Evolutionary conservation across 495 filamentous ascomycete genomes (phyloP), one percentile per base, ranked within the genome.

Genomic region (Neurospora tetraspora): DNA sequence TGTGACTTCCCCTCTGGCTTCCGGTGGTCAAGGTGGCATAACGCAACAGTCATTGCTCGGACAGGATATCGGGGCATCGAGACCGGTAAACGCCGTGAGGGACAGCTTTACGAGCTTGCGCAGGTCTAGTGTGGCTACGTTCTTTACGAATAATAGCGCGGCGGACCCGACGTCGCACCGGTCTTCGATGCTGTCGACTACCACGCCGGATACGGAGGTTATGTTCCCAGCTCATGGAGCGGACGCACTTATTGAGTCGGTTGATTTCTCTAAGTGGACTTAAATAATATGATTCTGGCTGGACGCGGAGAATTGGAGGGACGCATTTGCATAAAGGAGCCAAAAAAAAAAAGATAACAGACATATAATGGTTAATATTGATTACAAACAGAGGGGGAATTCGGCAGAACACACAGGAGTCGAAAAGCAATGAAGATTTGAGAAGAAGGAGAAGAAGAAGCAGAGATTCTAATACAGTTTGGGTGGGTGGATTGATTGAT

Each of bases 191-290:
- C 77, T 88, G 20, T 86, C 85, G 6, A 85, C 81, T 16, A 74
- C 82, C 14, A 81, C 82, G n/a, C 82, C 83, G 31, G 84, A 86
- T 72, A 85, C 85, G 3, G 86, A 87, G 75, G 75, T 81, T 11
- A 77, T 79, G 73, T 65, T 65, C 6, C 78, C 75, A 39, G 69
- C 42, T 9, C 81, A 77, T 39, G 81, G 82, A 70, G 80, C 82
- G n/a, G 85, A 89, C 71, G 79, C 83, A 37, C 69, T 89, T 45
- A 81, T 88, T 34, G 85, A 88, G 10, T 84, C 82, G 72, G 79
- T 90, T 53, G 88, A 91, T 78, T 91, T 90, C 74, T 89, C 88
- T 1, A 84, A 85, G 76, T 91, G 89, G 89, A 85, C 83, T 72
- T 85, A 39, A 80, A 80, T 43, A 1, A 45, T 45, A 36, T 36